phyloP scores from a whole-genome alignment of 257 asterid species.

The Agastache rugosa region DNA sequence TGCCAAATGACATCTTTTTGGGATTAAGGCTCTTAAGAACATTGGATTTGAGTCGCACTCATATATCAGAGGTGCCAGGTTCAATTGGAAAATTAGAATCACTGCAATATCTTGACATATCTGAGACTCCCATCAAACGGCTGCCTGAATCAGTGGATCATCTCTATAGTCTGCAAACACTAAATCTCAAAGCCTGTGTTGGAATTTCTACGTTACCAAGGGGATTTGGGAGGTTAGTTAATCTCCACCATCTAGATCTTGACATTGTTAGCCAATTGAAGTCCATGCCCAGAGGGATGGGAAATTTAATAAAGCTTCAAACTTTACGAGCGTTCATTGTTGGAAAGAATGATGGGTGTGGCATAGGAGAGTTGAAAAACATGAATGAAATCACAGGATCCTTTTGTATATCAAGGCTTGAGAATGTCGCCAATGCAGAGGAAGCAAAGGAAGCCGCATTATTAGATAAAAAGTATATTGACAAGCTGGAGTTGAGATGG shows the following conservation, averaged over 20 bases:
- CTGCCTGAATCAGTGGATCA: conserved; percentile 42
- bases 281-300: conserved; percentile 53
- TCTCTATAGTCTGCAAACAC: conserved; percentile 45
- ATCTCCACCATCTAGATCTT: conserved; percentile 53
- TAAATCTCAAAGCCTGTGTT: conserved; percentile 46
- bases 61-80: conserved; percentile 47
- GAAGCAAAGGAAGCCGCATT: conserved; percentile 54
- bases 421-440: conserved; percentile 44
- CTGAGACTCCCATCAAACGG: conserved; percentile 45
- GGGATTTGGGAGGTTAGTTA: conserved; percentile 37
- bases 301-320: conserved; percentile 47
- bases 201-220: conserved; percentile 42
- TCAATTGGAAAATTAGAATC: conserved; percentile 44
- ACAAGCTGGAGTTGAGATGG: conserved; percentile 52
- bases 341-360: conserved; percentile 48
- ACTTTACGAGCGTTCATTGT: conserved; percentile 53
- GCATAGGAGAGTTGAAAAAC: conserved; percentile 45
- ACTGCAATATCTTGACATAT: conserved; percentile 47
- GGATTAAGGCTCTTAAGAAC: conserved; percentile 41
- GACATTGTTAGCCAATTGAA: conserved; percentile 42
- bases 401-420: conserved; percentile 48
- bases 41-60: conserved; percentile 47
- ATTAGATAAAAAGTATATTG: conserved; percentile 37
- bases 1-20: conserved; percentile 40
- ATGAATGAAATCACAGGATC: conserved; percentile 53